These are phyloP conservation scores for Lentinula novae-zelandiae DNA, from an alignment of 1,284 basidiomycete species.

Conservation along the genomic window DNA sequence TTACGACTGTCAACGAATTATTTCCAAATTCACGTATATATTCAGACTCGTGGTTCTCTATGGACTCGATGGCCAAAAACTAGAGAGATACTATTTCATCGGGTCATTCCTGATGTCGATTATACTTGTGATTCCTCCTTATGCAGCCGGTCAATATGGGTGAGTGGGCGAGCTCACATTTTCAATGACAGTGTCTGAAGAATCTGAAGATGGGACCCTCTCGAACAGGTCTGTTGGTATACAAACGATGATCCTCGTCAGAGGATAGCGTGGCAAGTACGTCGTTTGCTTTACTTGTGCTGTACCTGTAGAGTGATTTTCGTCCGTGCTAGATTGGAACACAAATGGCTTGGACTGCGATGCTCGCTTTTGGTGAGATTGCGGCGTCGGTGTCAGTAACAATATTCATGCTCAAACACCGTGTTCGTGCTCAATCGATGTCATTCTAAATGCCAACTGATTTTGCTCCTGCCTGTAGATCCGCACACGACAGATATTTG, in stretches of 20 bases:
- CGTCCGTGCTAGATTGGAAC: conserved; percentile 8
- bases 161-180: background rate
- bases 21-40: too few species aligned
- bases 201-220: conserved; percentile 9
- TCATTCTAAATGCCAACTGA: too few species aligned
- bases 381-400: conserved; percentile 1
- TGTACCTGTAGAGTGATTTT: background rate
- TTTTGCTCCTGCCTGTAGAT: too few species aligned
- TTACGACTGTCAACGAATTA: too few species aligned
- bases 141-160: conserved; percentile 14
- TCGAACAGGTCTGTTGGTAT: conserved; percentile 14
- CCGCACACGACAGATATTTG: too few species aligned
- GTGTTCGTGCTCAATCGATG: background rate
- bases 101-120: background rate
- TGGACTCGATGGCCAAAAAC: conserved; percentile 11
- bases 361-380: conserved; percentile 8
- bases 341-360: conserved; percentile 11
- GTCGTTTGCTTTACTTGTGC: background rate
- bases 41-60: conserved; percentile 12
- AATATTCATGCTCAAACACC: conserved; percentile 5
- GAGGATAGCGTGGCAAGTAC: conserved; percentile 13
- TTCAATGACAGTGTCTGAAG: too few species aligned
- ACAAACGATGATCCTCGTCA: conserved; percentile 3
- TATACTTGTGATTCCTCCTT: conserved; percentile 10
- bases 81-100: conserved; percentile 16